Evolutionary conservation across 192 early-diverging fungal species (phyloP).

Genomic region (Spinellus fusiger): DNA sequence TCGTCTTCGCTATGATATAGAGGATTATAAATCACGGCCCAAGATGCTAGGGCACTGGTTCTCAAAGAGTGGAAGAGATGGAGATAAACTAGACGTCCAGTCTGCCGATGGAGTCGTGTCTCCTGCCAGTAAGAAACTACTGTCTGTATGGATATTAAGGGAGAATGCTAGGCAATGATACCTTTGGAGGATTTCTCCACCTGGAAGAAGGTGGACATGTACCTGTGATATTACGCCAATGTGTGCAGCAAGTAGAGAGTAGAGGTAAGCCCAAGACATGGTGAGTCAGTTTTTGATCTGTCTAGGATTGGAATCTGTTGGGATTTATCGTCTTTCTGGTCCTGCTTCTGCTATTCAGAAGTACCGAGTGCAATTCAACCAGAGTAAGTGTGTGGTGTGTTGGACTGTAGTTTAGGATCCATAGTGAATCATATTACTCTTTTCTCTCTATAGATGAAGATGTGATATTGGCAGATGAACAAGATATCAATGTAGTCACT

Average conservation of each 20-base stretch:
- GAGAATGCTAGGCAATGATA: constrained; percentile 10
- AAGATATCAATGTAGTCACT: constrained; percentile 66
- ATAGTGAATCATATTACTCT: background rate
- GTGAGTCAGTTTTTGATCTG: background rate
- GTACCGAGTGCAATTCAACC: constrained; percentile 53
- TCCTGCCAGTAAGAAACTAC: background rate
- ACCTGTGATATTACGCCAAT: constrained; percentile 61
- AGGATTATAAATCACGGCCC: background rate
- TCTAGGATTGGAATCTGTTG: constrained; percentile 52
- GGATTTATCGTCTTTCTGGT: constrained; percentile 72
- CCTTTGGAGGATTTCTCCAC: constrained; percentile 32
- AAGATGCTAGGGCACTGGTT: constrained; percentile 11
- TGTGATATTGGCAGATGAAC: constrained; percentile 33
- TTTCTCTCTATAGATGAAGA: constrained; percentile 10
- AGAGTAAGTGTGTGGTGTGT: constrained; percentile 22
- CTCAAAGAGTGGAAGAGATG: background rate
- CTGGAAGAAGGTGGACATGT: constrained; percentile 36
- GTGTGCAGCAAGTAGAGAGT: constrained; percentile 64
- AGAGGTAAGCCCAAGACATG: constrained; percentile 42
- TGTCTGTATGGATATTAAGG: background rate
- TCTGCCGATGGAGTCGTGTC: background rate
- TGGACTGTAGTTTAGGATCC: background rate
- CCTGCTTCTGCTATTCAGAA: constrained; percentile 60
- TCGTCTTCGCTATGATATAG: background rate
- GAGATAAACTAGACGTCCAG: background rate